Base-by-base conservation (phyloP, 2,329 filamentous ascomycete species). In the Alternaria ventricosa region DNA sequence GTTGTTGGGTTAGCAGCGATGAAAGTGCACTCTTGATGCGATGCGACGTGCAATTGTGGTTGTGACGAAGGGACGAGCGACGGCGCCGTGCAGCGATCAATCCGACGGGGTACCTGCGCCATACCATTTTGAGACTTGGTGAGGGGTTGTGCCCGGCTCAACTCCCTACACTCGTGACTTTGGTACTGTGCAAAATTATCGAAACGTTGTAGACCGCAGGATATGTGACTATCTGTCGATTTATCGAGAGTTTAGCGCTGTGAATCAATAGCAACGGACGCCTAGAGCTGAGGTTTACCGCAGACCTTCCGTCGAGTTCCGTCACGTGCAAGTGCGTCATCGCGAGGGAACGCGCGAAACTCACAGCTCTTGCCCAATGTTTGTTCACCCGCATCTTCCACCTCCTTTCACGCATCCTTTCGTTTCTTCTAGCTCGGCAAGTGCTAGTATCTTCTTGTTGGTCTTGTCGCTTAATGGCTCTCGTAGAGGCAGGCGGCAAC, bases 1-100 rank as follows among this genome's bases (percentile, higher is more conserved):
- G 70, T 54, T 56, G 28, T 25, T 6, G n/a, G 30, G 67, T 75
- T 74, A 75, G 74, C 57, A 65, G 65, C 64, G 69, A 75, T 72
- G 57, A 68, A 69, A 49, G 61, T 71, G 67, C 67, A 65, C 12
- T 66, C 69, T 60, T 59, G 56, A 55, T 50, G 57, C 60, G 55
- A 54, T 57, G 62, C 43, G 61, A 63, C 59, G 69, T 72, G 71
- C 56, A 71, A 66, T 55, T 60, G 69, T 61, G 67, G 61, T 67
- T 57, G 62, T 68, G 69, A 65, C 61, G 69, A 61, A 69, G 64
- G 45, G 56, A 68, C 64, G 65, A 64, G 63, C 60, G 64, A 67
- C 57, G 67, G 65, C 60, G 64, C 50, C 63, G 66, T 67, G 71
- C 71, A 64, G 70, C 64, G 64, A 69, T 68, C 65, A 67, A 71